Conservation (phyloP, 2,329 filamentous ascomycete genomes). For the Arthrinium phaeospermum region DNA sequence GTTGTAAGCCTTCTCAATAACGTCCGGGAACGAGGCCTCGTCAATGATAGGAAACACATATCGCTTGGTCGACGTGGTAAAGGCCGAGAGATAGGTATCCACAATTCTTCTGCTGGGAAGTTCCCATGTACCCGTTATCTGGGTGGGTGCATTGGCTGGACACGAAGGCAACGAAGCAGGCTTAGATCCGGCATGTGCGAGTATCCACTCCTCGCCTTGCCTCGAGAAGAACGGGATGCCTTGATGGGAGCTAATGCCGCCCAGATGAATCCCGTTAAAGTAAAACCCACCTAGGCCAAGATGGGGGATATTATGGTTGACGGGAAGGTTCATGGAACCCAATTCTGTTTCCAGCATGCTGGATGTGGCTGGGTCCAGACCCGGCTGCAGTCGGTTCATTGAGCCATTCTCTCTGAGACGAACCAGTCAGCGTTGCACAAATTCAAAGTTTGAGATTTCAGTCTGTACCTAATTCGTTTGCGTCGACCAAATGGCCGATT, state of each 20-base stretch:
- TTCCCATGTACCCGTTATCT: slow-evolving; percentile 28
- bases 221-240: slow-evolving; percentile 56
- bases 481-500: not conserved
- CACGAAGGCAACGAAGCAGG: slow-evolving; percentile 25
- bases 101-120: slow-evolving; percentile 44
- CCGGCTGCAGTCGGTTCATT: not conserved
- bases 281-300: slow-evolving; percentile 45
- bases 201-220: slow-evolving; percentile 54
- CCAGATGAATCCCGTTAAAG: slow-evolving; percentile 54
- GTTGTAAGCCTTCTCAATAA: slow-evolving; percentile 50
- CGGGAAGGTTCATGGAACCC: not conserved
- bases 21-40: slow-evolving; percentile 50
- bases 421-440: not conserved
- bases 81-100: slow-evolving; percentile 40
- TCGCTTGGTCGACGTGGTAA: slow-evolving; percentile 41
- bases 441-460: not conserved
- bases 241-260: slow-evolving; percentile 51
- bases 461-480: not conserved
- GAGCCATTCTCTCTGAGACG: not conserved
- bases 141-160: slow-evolving; percentile 34
- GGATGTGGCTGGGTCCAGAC: not conserved
- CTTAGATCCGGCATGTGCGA: slow-evolving; percentile 46
- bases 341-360: not conserved
- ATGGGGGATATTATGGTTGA: not conserved
- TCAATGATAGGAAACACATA: slow-evolving; percentile 57